Evolutionary conservation across 2,329 filamentous ascomycete species (phyloP).

Genomic region (Pestalotiopsis sp.): DNA sequence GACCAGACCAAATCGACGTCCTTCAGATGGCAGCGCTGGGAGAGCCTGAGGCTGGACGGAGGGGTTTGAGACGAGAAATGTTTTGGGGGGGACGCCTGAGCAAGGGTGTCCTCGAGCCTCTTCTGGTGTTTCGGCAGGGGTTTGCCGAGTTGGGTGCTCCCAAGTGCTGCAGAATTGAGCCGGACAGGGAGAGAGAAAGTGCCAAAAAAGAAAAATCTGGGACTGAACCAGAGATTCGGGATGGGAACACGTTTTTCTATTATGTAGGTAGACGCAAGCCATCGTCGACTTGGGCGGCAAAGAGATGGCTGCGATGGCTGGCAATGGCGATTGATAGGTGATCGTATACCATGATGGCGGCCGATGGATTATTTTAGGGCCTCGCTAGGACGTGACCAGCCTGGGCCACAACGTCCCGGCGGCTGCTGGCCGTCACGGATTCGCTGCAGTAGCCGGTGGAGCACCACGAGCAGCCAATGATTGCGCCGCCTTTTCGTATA

Average conservation of each 20-base stretch:
- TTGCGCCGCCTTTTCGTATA: background rate
- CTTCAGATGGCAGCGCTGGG: conserved; percentile 21
- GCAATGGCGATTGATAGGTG: background rate
- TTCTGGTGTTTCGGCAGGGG: conserved; percentile 41
- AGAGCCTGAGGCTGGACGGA: conserved; percentile 14
- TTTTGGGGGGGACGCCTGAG: conserved; percentile 34
- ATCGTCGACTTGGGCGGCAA: conserved; percentile 6
- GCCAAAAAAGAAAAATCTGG: conserved; percentile 1
- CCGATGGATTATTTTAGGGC: conserved; percentile 9
- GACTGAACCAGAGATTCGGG: background rate
- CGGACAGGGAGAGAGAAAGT: background rate
- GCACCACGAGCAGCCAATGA: background rate
- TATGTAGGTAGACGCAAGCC: conserved; percentile 3
- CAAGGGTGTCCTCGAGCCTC: conserved; percentile 26
- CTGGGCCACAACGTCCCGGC: background rate
- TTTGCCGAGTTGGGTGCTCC: background rate
- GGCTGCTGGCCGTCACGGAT: conserved; percentile 6
- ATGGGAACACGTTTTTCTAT: background rate
- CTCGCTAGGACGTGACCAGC: conserved; percentile 5
- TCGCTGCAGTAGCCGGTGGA: conserved; percentile 7
- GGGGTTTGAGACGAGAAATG: conserved; percentile 45
- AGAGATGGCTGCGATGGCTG: background rate
- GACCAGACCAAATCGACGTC: conserved; percentile 29
- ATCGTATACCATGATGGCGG: background rate
- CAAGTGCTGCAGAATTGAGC: conserved; percentile 13